Conservation (phyloP, 257 asterid species). For the Plantago major region DNA sequence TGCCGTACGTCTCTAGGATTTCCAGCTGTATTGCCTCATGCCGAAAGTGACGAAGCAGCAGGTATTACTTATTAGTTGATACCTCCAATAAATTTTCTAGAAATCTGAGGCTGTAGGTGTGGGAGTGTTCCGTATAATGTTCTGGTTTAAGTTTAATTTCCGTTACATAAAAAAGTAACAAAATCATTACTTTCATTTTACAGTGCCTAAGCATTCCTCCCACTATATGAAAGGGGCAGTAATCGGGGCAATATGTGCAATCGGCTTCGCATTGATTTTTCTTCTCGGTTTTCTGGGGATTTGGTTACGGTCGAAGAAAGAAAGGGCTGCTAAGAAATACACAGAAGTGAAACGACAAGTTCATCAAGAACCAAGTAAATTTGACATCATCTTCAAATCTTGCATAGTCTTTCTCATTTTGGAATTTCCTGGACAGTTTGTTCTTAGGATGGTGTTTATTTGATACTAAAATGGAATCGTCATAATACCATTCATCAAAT, state of each 20-base stretch:
- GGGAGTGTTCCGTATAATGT: not conserved
- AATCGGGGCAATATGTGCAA: conserved; percentile 69
- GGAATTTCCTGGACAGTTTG: not conserved
- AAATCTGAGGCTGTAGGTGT: too few relatives aligned
- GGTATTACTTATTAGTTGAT: conserved; percentile 33
- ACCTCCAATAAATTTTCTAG: too few relatives aligned
- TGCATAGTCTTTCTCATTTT: not conserved
- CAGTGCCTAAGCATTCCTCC: conserved; percentile 67
- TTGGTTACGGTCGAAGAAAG: conserved; percentile 74
- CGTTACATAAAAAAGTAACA: not conserved
- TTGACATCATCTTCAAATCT: not conserved
- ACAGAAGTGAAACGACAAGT: conserved; percentile 89
- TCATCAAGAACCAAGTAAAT: conserved; percentile 73
- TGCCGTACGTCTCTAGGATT: conserved; percentile 94
- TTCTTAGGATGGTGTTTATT: too few relatives aligned
- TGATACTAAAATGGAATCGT: too few relatives aligned
- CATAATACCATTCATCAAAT: too few relatives aligned
- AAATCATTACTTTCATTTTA: conserved; percentile 12
- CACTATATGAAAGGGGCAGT: conserved; percentile 72
- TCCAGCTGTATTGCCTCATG: conserved; percentile 93
- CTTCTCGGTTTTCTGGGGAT: conserved; percentile 66
- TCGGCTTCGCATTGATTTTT: conserved; percentile 57
- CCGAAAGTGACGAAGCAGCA: conserved; percentile 75
- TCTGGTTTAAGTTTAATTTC: not conserved
- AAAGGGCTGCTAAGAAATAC: conserved; percentile 74